A percentile compares a stretch with the other conserved stretches of the same genome.
Evolutionary conservation across 1,284 basidiomycete species (phyloP).

Genomic region (Ceratobasidium sp.): DNA sequence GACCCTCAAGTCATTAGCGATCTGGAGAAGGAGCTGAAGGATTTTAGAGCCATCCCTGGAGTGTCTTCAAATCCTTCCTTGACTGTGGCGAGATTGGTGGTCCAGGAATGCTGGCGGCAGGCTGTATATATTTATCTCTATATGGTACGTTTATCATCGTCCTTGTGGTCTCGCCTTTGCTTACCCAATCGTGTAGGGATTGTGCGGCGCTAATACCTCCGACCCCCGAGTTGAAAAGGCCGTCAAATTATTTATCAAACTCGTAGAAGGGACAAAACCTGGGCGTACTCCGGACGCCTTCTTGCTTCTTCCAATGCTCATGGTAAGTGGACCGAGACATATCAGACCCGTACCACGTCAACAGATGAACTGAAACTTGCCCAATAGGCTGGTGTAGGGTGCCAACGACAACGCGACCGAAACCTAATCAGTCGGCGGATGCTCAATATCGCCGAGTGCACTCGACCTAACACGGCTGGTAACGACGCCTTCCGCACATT

Average conservation of each 20-base stretch:
- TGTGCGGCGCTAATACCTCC: slow-evolving; percentile 20
- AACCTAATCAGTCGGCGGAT: slow-evolving; percentile 8
- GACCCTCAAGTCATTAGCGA: slow-evolving; percentile 21
- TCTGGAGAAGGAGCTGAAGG: slow-evolving; percentile 7
- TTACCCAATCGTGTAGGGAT: neutral
- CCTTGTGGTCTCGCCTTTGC: neutral
- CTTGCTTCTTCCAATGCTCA: slow-evolving; percentile 19
- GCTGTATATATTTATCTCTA: slow-evolving; percentile 21
- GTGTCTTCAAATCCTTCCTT: slow-evolving; percentile 21
- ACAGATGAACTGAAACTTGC: too few relatives aligned
- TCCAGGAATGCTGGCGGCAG: slow-evolving; percentile 39
- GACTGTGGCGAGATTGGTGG: slow-evolving; percentile 23
- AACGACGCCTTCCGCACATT: slow-evolving; percentile 8
- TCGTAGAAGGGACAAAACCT: slow-evolving; percentile 36
- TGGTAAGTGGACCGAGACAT: slow-evolving; percentile 1
- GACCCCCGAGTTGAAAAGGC: slow-evolving; percentile 27
- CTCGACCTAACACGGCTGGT: slow-evolving; percentile 9
- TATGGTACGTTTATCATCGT: neutral
- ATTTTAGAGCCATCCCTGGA: neutral
- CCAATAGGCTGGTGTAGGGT: slow-evolving; percentile 15
- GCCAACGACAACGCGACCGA: slow-evolving; percentile 21
- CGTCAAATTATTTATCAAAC: slow-evolving; percentile 10
- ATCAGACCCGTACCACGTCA: too few relatives aligned
- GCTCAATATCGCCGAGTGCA: slow-evolving; percentile 16
- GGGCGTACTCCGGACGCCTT: slow-evolving; percentile 35